Percentiles rank a stretch among this genome's conserved stretches.
phyloP scores from a whole-genome alignment of 768 basidiomycete genomes.

The Strobilomyces echinocephalus region DNA sequence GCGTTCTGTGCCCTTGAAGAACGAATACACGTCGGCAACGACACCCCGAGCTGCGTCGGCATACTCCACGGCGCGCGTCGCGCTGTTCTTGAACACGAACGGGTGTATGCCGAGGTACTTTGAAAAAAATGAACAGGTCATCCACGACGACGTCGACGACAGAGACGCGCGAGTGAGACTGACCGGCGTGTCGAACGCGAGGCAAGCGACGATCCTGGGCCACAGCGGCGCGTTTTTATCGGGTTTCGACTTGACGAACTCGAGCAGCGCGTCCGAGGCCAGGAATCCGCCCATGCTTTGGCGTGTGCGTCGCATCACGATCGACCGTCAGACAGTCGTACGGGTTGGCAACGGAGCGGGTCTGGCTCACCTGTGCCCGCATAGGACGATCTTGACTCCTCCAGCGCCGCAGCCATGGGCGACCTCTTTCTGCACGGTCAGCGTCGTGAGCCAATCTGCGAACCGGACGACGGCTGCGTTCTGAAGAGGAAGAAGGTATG shows the following conservation, averaged over 20 bases:
- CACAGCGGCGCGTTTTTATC: constrained; percentile 67
- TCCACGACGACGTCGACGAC: neutral
- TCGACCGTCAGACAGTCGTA: too few relatives aligned
- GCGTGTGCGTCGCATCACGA: too few relatives aligned
- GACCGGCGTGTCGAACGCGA: constrained; percentile 91
- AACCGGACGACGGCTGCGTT: constrained; percentile 78
- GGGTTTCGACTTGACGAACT: constrained; percentile 63
- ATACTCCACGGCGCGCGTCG: constrained; percentile 69
- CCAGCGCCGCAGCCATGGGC: constrained; percentile 72
- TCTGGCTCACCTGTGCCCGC: constrained; percentile 72
- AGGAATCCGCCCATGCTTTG: constrained; percentile 89
- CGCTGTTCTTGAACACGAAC: constrained; percentile 75
- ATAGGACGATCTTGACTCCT: constrained; percentile 73
- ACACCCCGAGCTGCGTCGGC: constrained; percentile 61
- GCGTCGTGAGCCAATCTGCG: constrained; percentile 88
- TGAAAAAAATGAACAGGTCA: neutral
- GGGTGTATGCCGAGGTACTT: constrained; percentile 92
- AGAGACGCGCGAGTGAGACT: constrained; percentile 19
- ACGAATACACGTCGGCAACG: constrained; percentile 55
- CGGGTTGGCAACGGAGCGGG: too few relatives aligned
- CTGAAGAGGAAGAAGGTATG: constrained; percentile 35
- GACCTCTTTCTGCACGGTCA: constrained; percentile 82
- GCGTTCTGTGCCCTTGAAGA: constrained; percentile 46
- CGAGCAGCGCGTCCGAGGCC: constrained; percentile 76
- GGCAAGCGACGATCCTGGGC: constrained; percentile 81